These are phyloP conservation scores for Aspergillus asperescens DNA, from an alignment of 495 filamentous ascomycete genomes.

Conservation along the genomic window DNA sequence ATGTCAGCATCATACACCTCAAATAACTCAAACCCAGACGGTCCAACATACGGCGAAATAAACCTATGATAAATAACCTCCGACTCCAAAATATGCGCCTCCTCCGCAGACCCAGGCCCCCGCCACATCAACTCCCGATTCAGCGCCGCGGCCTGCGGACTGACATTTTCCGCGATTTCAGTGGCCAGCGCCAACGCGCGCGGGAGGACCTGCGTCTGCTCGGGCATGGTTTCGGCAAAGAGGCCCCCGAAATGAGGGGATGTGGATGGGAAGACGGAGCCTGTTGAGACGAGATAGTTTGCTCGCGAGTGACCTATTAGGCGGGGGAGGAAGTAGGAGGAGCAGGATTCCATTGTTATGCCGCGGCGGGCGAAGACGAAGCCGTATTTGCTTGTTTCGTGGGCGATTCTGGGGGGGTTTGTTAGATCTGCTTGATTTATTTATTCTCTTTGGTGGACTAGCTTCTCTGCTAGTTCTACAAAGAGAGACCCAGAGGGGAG, in stretches of 20 bases:
- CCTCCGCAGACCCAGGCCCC: constrained; percentile 49
- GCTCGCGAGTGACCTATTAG: constrained; percentile 54
- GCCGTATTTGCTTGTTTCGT: constrained; percentile 50
- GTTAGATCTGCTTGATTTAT: no score
- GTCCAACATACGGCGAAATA: constrained; percentile 27
- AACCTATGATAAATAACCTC: constrained; percentile 53
- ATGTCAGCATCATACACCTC: neutral
- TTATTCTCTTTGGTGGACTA: no score
- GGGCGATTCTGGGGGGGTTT: constrained; percentile 47
- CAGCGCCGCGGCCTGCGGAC: constrained; percentile 46
- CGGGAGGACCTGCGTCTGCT: constrained; percentile 46
- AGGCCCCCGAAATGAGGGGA: constrained; percentile 42
- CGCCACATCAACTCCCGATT: constrained; percentile 60
- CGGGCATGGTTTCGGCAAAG: constrained; percentile 51
- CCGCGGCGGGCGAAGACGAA: constrained; percentile 62
- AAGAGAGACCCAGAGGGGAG: neutral
- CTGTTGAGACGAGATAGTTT: constrained; percentile 45
- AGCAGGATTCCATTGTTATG: constrained; percentile 57
- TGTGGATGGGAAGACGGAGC: constrained; percentile 27
- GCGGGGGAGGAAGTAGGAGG: constrained; percentile 58
- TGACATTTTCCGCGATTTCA: constrained; percentile 56
- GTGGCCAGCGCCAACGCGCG: constrained; percentile 53
- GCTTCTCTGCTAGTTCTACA: no score
- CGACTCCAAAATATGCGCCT: constrained; percentile 54
- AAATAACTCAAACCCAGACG: neutral